Conservation (phyloP, 2,329 filamentous ascomycete species). For the Colletotrichum chrysophilum region DNA sequence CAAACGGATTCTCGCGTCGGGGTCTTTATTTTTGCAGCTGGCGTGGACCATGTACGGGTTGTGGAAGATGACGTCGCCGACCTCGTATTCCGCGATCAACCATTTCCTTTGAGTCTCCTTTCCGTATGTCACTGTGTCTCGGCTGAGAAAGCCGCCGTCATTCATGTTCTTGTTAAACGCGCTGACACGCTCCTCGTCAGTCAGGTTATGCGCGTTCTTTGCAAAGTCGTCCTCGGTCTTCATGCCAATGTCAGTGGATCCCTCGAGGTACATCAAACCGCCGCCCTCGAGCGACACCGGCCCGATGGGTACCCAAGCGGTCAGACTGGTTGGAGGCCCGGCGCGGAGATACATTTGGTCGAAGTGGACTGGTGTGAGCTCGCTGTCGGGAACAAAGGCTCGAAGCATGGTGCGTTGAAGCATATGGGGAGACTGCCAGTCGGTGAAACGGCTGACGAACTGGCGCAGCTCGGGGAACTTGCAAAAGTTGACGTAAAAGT, state of each 20-base stretch:
- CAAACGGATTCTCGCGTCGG: constrained; percentile 54
- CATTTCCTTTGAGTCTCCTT: constrained; percentile 31
- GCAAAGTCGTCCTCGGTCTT: constrained; percentile 57
- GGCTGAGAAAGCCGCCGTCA: constrained; percentile 54
- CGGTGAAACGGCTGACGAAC: constrained; percentile 2
- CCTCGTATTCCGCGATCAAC: constrained; percentile 41
- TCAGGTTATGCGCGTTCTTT: constrained; percentile 50
- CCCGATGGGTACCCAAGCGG: constrained; percentile 63
- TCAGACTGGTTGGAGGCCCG: constrained; percentile 58
- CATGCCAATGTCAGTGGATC: constrained; percentile 31
- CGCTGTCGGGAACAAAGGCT: constrained; percentile 61
- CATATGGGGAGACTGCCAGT: background rate
- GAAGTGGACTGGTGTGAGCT: constrained; percentile 65
- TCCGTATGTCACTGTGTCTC: constrained; percentile 30
- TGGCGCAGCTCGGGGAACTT: constrained; percentile 7
- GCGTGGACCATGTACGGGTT: constrained; percentile 53
- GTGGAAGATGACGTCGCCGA: constrained; percentile 46
- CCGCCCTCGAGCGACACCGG: constrained; percentile 59
- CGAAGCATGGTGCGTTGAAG: constrained; percentile 52
- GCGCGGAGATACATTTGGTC: constrained; percentile 63
- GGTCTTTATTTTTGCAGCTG: constrained; percentile 59
- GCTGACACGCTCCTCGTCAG: constrained; percentile 52
- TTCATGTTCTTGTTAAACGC: constrained; percentile 68
- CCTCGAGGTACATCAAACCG: constrained; percentile 63
- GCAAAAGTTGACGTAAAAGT: constrained; percentile 8